phyloP scores from a whole-genome alignment of 768 basidiomycete genomes.

The Amylocystis lapponica region DNA sequence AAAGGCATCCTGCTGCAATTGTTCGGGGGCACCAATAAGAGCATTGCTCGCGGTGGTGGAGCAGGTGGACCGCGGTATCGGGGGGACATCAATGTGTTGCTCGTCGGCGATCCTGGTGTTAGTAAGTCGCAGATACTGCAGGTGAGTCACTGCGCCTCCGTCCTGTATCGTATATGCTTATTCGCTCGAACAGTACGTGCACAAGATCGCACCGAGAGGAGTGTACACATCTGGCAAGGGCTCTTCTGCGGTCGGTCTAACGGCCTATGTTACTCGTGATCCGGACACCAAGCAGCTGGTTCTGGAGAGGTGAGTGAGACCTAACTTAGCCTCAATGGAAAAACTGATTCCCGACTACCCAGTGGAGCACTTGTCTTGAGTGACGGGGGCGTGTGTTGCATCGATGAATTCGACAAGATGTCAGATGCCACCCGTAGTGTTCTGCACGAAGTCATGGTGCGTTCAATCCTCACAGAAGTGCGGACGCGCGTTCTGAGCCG shows the following conservation, averaged over 20 bases:
- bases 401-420: slow-evolving; percentile 99
- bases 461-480: slow-evolving; percentile 9
- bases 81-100: slow-evolving; percentile 95
- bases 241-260: slow-evolving; percentile 96
- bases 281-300: slow-evolving; percentile 98
- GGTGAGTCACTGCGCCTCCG: slow-evolving; percentile 36
- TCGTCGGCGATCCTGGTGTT: slow-evolving; percentile 97
- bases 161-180: slow-evolving; percentile 3
- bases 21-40: slow-evolving; percentile 98
- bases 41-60: slow-evolving; percentile 85
- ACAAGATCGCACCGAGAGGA: slow-evolving; percentile 96
- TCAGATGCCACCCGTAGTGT: slow-evolving; percentile 95
- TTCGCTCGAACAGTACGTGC: slow-evolving; percentile 69
- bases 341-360: background rate
- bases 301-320: slow-evolving; percentile 71
- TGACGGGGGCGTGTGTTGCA: slow-evolving; percentile 97
- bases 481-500: background rate
- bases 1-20: slow-evolving; percentile 95
- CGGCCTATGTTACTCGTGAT: slow-evolving; percentile 96
- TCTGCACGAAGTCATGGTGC: slow-evolving; percentile 96
- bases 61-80: slow-evolving; percentile 94
- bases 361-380: slow-evolving; percentile 92
- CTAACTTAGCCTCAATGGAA: background rate
- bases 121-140: slow-evolving; percentile 94
- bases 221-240: slow-evolving; percentile 98